A percentile compares a stretch with the other conserved stretches of the same genome.
These are phyloP conservation scores for Hypoxylon subgilvum DNA, from an alignment of 495 filamentous ascomycete species.

Conservation along the genomic window DNA sequence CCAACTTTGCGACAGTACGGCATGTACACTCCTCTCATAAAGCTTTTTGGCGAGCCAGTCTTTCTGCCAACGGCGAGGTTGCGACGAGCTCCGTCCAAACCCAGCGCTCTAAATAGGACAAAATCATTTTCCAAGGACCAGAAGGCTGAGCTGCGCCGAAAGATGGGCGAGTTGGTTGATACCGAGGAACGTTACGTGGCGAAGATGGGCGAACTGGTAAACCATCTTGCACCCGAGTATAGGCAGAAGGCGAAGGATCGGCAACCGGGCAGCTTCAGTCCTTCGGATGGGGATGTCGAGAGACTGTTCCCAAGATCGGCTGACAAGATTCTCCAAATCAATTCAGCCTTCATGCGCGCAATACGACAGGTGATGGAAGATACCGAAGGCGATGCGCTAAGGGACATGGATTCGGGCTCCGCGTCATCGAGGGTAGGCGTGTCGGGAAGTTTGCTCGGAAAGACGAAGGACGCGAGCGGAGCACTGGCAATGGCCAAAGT, in stretches of 20 bases:
- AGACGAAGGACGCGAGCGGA: slow-evolving; percentile 72
- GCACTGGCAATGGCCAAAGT: slow-evolving; percentile 74
- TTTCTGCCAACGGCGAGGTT: slow-evolving; percentile 89
- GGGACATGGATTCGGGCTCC: slow-evolving; percentile 61
- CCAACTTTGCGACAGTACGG: slow-evolving; percentile 71
- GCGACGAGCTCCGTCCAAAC: slow-evolving; percentile 83
- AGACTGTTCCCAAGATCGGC: slow-evolving; percentile 81
- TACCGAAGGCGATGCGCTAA: slow-evolving; percentile 79
- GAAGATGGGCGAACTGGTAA: slow-evolving; percentile 81
- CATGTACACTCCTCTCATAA: slow-evolving; percentile 72
- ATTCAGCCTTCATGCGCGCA: slow-evolving; percentile 75
- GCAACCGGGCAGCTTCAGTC: slow-evolving; percentile 68
- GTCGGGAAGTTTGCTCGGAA: slow-evolving; percentile 52
- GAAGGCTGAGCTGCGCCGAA: slow-evolving; percentile 80
- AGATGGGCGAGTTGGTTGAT: slow-evolving; percentile 89
- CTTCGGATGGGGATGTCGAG: slow-evolving; percentile 71
- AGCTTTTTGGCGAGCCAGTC: slow-evolving; percentile 77
- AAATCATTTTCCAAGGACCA: slow-evolving; percentile 78
- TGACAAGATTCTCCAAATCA: slow-evolving; percentile 76
- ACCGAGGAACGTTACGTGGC: slow-evolving; percentile 93
- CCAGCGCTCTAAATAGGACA: slow-evolving; percentile 74
- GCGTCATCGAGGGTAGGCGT: slow-evolving; percentile 51
- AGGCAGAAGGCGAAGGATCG: slow-evolving; percentile 67
- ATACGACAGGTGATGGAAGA: slow-evolving; percentile 78
- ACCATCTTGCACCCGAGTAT: slow-evolving; percentile 75